Evolutionary conservation across 805 yeast genomes (phyloP).

Genomic region (Saturnispora bothae): DNA sequence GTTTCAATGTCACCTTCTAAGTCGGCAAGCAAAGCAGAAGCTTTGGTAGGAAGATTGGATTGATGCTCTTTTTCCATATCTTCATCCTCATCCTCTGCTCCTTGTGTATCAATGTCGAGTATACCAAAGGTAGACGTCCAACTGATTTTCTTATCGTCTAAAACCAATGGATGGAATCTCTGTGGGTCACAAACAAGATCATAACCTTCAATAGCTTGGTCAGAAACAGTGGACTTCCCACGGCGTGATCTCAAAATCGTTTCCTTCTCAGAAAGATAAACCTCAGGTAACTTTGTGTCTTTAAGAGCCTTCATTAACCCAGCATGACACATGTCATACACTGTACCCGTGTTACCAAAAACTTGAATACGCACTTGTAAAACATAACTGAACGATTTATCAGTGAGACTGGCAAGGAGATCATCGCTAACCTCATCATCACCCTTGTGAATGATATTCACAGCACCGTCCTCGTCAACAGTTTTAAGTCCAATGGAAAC

Average conservation of each 20-base stretch:
- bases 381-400: slow-evolving; percentile 43
- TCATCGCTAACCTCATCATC: slow-evolving; percentile 20
- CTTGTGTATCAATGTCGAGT: slow-evolving; percentile 30
- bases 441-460: slow-evolving; percentile 37
- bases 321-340: slow-evolving; percentile 66
- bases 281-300: slow-evolving; percentile 52
- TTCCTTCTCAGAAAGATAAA: slow-evolving; percentile 55
- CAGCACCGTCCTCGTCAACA: slow-evolving; percentile 39
- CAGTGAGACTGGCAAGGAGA: slow-evolving; percentile 24
- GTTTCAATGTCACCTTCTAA: slow-evolving; percentile 84
- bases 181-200: slow-evolving; percentile 48
- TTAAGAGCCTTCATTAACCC: slow-evolving; percentile 55
- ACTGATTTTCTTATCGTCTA: slow-evolving; percentile 32
- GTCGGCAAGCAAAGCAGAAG: slow-evolving; percentile 51
- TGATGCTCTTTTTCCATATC: slow-evolving; percentile 22
- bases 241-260: slow-evolving; percentile 10
- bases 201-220: slow-evolving; percentile 31
- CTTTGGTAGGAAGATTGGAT: neutral
- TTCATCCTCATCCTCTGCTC: slow-evolving; percentile 23
- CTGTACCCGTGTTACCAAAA: slow-evolving; percentile 72
- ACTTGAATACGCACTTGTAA: slow-evolving; percentile 67
- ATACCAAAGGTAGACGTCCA: slow-evolving; percentile 52
- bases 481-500: slow-evolving; percentile 44
- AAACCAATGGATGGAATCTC: slow-evolving; percentile 27
- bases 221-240: slow-evolving; percentile 26